phyloP scores from a whole-genome alignment of 1,139 yeast genomes.

The Hyphopichia buzzinii region DNA sequence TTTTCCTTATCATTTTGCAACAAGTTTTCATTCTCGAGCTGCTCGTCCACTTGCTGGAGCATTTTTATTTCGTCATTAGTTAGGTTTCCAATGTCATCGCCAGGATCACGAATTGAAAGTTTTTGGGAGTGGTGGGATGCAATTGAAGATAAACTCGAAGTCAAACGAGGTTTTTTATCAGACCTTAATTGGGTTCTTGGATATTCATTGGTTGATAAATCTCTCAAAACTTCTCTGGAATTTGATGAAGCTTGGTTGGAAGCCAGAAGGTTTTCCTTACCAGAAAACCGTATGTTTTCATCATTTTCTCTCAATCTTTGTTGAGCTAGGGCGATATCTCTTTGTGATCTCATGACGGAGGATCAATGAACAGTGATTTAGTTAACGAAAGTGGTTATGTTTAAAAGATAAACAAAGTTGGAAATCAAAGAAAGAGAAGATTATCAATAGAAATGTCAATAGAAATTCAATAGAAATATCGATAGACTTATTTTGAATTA shows the following conservation, averaged over 20 bases:
- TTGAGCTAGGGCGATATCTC: neutral
- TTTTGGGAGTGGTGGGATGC: neutral
- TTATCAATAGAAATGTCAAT: neutral
- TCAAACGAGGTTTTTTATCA: constrained; percentile 2
- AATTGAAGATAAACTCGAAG: neutral
- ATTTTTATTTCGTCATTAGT: neutral
- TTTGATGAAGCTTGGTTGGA: neutral
- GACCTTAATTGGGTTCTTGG: neutral
- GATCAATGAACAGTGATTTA: neutral
- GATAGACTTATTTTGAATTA: neutral
- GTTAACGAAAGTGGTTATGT: constrained; percentile 2
- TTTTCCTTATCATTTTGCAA: neutral
- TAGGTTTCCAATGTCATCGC: neutral
- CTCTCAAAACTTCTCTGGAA: constrained; percentile 3
- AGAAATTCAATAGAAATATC: no score
- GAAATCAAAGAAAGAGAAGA: neutral
- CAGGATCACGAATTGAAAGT: neutral
- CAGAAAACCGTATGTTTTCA: constrained; percentile 3
- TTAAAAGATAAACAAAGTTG: neutral
- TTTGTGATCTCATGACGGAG: constrained; percentile 2
- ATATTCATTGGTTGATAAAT: constrained; percentile 3
- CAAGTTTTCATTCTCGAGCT: neutral
- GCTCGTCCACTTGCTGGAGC: neutral
- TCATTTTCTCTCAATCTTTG: constrained; percentile 1
- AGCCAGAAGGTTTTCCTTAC: neutral